Base-by-base conservation (phyloP, 73 alveolate genomes). In the Breviolum minutum region DNA sequence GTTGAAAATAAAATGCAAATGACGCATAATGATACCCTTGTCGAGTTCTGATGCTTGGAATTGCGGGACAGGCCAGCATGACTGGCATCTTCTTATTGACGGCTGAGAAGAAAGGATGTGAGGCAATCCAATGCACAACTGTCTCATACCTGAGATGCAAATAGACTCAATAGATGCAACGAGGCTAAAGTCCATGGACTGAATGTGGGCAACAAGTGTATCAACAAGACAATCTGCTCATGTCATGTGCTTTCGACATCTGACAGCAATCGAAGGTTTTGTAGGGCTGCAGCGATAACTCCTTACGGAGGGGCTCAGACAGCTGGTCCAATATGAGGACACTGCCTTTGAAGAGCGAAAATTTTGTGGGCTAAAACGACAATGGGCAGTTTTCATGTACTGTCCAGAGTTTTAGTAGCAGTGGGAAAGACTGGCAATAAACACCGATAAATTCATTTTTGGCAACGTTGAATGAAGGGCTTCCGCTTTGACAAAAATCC, bases 271-370 rank as follows among this genome's bases (percentile, higher is more conserved):
- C 2, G n/a, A 17, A 17, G n/a, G 24, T 68, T 2, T 68, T 22
- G 24, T 86, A 63, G 48, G 94, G 94, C 77, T 5, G 27, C 48
- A 27, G 61, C 98, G 98, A 92, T 30, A 92, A n/a, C 80, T 92
- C 98, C 32, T 92, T 92, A 14, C 98, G 98, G 9, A 92, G 81
- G 17, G 98, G 98, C 40, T 92, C 98, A 27, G 98, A 92, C 12
- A 92, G 98, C 81, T 92, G 98, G 7, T 92, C 98, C 89, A 92
- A 22, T 68, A 92, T 92, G 62, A 92, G 66, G 66, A 92, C 89
- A 81, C 98, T 92, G 90, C 98, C 98, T 92, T 11, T 61, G 22
- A 19, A 27, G n/a, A 27, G 40, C 54, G 54, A 40, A 40, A 2
- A 40, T 40, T 40, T 40, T 40, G 5, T 40, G 3, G 54, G 54